Percentiles rank a stretch among this genome's conserved stretches.
These are phyloP conservation scores for Viridothelium virens DNA, from an alignment of 495 filamentous ascomycete species.

Conservation along the genomic window DNA sequence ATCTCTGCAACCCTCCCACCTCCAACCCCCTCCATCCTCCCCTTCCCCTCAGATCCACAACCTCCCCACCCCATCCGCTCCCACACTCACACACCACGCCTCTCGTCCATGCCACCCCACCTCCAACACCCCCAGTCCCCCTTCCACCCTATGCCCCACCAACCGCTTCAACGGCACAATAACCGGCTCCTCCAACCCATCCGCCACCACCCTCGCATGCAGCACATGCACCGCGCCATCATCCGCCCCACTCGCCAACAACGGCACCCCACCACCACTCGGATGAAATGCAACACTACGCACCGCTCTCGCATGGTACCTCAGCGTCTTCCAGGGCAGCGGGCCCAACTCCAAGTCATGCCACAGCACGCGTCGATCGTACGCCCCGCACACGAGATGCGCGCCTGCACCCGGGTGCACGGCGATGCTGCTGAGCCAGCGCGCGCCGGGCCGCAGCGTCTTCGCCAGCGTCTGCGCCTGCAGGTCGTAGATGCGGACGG, in stretches of 20 bases:
- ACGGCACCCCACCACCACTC: constrained; percentile 56
- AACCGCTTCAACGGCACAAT: constrained; percentile 95
- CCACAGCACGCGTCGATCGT: constrained; percentile 91
- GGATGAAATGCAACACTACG: constrained; percentile 79
- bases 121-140: constrained; percentile 81
- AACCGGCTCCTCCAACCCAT: constrained; percentile 88
- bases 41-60: constrained; percentile 52
- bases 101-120: constrained; percentile 89
- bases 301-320: constrained; percentile 88
- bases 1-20: no score
- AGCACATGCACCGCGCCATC: constrained; percentile 93
- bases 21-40: no score
- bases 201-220: constrained; percentile 88
- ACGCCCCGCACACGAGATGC: constrained; percentile 87
- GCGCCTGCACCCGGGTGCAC: constrained; percentile 79
- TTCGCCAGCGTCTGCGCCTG: constrained; percentile 81
- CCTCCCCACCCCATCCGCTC: constrained; percentile 83
- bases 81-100: constrained; percentile 88
- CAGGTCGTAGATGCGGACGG: constrained; percentile 86
- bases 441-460: constrained; percentile 81
- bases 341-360: constrained; percentile 90
- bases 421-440: constrained; percentile 91
- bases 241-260: constrained; percentile 89
- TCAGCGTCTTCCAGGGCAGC: constrained; percentile 87
- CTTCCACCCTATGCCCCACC: constrained; percentile 72